Percentiles rank a stretch among this genome's conserved stretches.
Evolutionary conservation across 1,284 basidiomycete species (phyloP).

Genomic region (Papiliotrema laurentii): DNA sequence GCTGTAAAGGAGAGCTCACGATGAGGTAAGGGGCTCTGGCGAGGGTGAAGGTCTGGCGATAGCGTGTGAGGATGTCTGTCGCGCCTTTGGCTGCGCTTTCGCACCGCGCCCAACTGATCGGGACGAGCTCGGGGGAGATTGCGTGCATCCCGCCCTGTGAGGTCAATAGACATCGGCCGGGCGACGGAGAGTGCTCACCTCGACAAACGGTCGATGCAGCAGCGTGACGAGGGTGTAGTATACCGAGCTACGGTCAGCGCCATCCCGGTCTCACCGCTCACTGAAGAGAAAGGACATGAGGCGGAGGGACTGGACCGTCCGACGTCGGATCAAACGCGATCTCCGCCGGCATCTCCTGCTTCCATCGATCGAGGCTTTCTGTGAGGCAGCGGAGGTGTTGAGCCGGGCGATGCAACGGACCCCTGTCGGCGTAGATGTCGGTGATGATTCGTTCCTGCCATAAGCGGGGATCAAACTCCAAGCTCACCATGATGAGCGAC

Average conservation of each 20-base stretch:
- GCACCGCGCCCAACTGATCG: conserved; percentile 26
- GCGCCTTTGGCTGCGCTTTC: conserved; percentile 30
- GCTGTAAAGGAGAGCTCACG: conserved; percentile 7
- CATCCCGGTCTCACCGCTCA: not conserved
- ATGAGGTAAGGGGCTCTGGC: conserved; percentile 37
- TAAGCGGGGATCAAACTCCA: not conserved
- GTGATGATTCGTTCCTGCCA: conserved; percentile 22
- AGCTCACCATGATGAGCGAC: conserved; percentile 27
- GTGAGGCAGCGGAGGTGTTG: conserved; percentile 12
- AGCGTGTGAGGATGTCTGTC: conserved; percentile 22
- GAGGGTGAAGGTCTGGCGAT: conserved; percentile 31
- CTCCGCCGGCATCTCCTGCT: conserved; percentile 8
- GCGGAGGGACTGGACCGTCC: conserved; percentile 20
- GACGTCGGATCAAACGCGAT: conserved; percentile 18
- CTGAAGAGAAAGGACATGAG: conserved; percentile 36
- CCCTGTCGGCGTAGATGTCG: conserved; percentile 22
- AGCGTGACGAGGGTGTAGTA: conserved; percentile 35
- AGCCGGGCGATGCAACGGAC: conserved; percentile 10
- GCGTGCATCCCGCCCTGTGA: not conserved
- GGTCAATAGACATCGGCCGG: not conserved
- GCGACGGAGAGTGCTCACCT: conserved; percentile 14
- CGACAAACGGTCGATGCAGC: conserved; percentile 36
- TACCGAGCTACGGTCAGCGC: conserved; percentile 16
- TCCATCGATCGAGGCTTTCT: conserved; percentile 18
- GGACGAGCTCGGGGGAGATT: conserved; percentile 12